These are phyloP conservation scores for Ostreobium quekettii DNA, from an alignment of 139 green algal genomes.

Conservation along the genomic window DNA sequence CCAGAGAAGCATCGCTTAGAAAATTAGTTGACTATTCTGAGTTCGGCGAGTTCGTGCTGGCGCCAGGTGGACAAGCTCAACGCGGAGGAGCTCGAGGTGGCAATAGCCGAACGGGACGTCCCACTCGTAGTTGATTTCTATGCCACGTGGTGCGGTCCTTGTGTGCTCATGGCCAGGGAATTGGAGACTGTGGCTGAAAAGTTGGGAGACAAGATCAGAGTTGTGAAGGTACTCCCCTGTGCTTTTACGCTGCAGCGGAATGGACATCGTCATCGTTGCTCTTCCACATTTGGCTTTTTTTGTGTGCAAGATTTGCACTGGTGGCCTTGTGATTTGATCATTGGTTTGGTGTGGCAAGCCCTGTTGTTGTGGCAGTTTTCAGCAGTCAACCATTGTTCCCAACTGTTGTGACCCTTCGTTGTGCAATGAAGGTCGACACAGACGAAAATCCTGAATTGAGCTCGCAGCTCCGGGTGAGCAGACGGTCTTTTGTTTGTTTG, in stretches of 20 bases:
- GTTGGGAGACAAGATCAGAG: background rate
- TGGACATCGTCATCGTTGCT: background rate
- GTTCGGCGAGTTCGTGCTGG: too few species aligned
- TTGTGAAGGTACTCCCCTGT: too few species aligned
- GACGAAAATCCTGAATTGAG: slow-evolving; percentile 80
- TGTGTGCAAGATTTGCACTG: background rate
- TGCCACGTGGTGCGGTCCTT: slow-evolving; percentile 77
- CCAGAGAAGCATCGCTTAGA: too few species aligned
- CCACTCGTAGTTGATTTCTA: slow-evolving; percentile 92
- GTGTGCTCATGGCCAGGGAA: slow-evolving; percentile 66
- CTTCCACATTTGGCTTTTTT: too few species aligned
- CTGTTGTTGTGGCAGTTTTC: background rate
- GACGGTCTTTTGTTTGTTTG: too few species aligned
- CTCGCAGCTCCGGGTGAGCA: slow-evolving; percentile 57
- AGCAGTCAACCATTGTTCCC: slow-evolving; percentile 27
- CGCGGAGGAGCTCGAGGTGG: slow-evolving; percentile 73
- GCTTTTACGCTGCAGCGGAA: background rate
- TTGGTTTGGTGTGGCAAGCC: too few species aligned
- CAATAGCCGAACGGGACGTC: slow-evolving; percentile 52
- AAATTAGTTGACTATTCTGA: too few species aligned
- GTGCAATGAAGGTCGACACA: slow-evolving; percentile 88
- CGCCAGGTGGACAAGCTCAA: slow-evolving; percentile 65
- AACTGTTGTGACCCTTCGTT: slow-evolving; percentile 37
- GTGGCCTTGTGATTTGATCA: background rate
- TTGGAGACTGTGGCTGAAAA: slow-evolving; percentile 49